Conservation (phyloP, 2,329 filamentous ascomycete species). For the Graphilbum ipis-grandicollis region DNA sequence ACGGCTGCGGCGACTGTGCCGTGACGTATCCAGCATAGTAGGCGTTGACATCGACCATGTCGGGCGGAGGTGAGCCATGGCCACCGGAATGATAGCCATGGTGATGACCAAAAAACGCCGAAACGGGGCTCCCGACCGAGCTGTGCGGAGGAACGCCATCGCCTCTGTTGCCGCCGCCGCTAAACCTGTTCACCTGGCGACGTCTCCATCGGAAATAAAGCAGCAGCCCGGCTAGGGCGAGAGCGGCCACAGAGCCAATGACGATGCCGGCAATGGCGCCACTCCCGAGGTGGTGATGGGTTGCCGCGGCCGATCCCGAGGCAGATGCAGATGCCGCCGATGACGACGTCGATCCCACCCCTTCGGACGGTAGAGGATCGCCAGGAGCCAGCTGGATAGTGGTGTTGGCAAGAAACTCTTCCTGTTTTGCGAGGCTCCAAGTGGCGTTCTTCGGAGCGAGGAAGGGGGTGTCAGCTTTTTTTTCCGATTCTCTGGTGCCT, state of each 20-base stretch:
- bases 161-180: not conserved
- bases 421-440: slow-evolving; percentile 28
- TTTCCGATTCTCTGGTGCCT: too few relatives aligned
- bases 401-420: slow-evolving; percentile 26
- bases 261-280: slow-evolving; percentile 44
- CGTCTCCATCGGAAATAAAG: slow-evolving; percentile 29
- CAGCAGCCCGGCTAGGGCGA: slow-evolving; percentile 24
- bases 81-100: too few relatives aligned
- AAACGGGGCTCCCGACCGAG: not conserved
- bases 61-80: too few relatives aligned
- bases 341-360: slow-evolving; percentile 9
- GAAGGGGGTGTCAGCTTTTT: too few relatives aligned
- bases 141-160: not conserved
- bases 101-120: not conserved
- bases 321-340: slow-evolving; percentile 1
- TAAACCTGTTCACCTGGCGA: slow-evolving; percentile 8
- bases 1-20: too few relatives aligned
- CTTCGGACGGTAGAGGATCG: slow-evolving; percentile 34
- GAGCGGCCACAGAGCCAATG: slow-evolving; percentile 29
- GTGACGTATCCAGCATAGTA: not conserved
- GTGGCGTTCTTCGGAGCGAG: slow-evolving; percentile 26
- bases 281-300: slow-evolving; percentile 4
- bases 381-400: slow-evolving; percentile 38
- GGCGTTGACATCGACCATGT: not conserved
- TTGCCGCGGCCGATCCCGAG: not conserved